phyloP scores from a whole-genome alignment of 768 basidiomycete genomes.

The Leccinum disarticulatum region DNA sequence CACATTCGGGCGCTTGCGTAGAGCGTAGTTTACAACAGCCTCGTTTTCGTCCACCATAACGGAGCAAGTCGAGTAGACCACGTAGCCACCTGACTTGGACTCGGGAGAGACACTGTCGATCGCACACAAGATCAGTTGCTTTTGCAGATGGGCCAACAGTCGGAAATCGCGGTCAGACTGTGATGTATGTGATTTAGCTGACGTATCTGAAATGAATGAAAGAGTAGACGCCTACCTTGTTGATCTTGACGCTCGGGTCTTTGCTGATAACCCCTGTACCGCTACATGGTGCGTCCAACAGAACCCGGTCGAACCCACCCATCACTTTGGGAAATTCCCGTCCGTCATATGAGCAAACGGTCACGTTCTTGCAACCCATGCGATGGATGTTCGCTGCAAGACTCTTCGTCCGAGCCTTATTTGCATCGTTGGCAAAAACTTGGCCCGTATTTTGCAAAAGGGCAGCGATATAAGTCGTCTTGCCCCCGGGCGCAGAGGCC shows the following conservation, averaged over 20 bases:
- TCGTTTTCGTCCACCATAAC: conserved; percentile 99
- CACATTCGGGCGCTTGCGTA: conserved; percentile 90
- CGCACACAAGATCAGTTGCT: conserved; percentile 96
- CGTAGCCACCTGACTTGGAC: conserved; percentile 87
- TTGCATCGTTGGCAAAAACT: conserved; percentile 95
- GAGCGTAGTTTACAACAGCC: conserved; percentile 94
- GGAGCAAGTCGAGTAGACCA: conserved; percentile 98
- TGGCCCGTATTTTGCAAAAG: conserved; percentile 97
- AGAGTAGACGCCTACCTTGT: conserved; percentile 67
- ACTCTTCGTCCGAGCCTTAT: conserved; percentile 93
- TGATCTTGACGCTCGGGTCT: conserved; percentile 95
- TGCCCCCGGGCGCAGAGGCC: conserved; percentile 98
- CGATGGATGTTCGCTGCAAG: conserved; percentile 96
- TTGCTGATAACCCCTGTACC: conserved; percentile 99
- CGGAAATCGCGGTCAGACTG: conserved; percentile 95
- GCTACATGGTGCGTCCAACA: conserved; percentile 96
- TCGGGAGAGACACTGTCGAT: conserved; percentile 92
- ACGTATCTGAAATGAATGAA: not conserved
- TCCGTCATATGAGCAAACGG: conserved; percentile 96
- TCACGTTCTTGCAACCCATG: conserved; percentile 96
- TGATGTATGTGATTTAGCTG: conserved; percentile 4
- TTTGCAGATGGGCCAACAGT: conserved; percentile 95
- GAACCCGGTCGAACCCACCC: conserved; percentile 97
- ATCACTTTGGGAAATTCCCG: conserved; percentile 98
- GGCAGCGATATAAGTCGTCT: conserved; percentile 97